Base-by-base conservation (phyloP, 2,329 filamentous ascomycete species). In the Plenodomus lindquistii region DNA sequence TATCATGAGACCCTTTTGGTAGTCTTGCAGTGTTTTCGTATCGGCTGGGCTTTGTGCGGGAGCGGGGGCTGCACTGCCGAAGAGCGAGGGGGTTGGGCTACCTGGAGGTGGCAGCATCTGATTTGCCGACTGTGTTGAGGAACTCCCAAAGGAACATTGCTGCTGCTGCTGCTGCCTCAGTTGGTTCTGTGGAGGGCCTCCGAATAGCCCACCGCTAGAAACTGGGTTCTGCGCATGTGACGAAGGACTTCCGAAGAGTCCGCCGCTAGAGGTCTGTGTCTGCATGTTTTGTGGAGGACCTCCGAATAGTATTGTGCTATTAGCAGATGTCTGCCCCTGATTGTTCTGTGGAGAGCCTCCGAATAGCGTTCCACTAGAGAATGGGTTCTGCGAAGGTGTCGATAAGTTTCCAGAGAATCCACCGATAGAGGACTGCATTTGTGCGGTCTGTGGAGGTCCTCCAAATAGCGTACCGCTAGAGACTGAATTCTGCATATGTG, bases 1-100 rank as follows among this genome's bases (percentile, higher is more conserved):
- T 22, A 91, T 74, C 88, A 91, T 92, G 66, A 91, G 73, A 65
- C 91, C 86, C 87, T 90, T 91, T 74, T 92, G 88, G 62, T 92
- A 91, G 68, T 92, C 88, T 69, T 91, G 87, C 21, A 92, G 77
- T 16, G 40, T 31, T 7, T 38, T 8, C 15, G 40, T 17, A 13
- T 43, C 37, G 19, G 18, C 15, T 4, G 37, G 11, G 37, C 15
- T 24, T 17, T 6, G 21, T 17, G 20, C 15, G 11, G 36, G 27
- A 8, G 46, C 22, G 27, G 29, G 6, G 18, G 19, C 4, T 36
- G 37, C 4, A 21, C 13, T 34, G 9, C 29, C 21, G 15, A 31
- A 31, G 6, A 31, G 27, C n/a, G n/a, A n/a, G n/a, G n/a, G n/a
- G 15, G 6, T 15, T 7, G 6, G 6, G 11, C 27, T 13, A 15